Conservation (phyloP, 1,139 yeast species). For the Debaryomyces coudertii region DNA sequence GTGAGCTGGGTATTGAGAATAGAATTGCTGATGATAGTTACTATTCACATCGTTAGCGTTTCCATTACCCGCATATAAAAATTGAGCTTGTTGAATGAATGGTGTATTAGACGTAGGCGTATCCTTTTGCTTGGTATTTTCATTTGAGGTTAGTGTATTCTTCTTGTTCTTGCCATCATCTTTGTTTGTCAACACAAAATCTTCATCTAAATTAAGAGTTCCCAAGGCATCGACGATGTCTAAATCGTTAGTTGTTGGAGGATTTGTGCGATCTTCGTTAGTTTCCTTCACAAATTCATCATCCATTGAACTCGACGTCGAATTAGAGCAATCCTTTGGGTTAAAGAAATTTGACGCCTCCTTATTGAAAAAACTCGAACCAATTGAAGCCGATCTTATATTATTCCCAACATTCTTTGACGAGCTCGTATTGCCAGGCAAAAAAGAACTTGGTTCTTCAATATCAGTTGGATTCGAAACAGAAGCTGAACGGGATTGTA, state of each 20-base stretch:
- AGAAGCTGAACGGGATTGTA: conserved; percentile 23
- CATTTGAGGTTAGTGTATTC: not conserved
- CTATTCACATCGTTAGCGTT: conserved; percentile 4
- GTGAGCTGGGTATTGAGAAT: conserved; percentile 23
- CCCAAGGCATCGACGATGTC: conserved; percentile 50
- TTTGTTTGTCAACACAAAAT: conserved; percentile 20
- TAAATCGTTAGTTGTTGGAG: conserved; percentile 21
- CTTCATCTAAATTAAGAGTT: conserved; percentile 45
- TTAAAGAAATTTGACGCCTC: conserved; percentile 24
- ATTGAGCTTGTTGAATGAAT: conserved; percentile 11
- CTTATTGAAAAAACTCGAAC: conserved; percentile 30
- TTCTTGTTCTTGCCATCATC: not conserved
- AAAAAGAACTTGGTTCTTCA: conserved; percentile 2
- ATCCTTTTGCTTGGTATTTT: not conserved
- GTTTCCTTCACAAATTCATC: conserved; percentile 11
- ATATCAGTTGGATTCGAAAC: conserved; percentile 20
- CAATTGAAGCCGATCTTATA: conserved; percentile 28
- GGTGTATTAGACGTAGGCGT: conserved; percentile 13
- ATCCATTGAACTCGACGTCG: conserved; percentile 14
- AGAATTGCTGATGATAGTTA: conserved; percentile 19
- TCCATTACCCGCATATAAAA: conserved; percentile 14
- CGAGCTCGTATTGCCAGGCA: conserved; percentile 1
- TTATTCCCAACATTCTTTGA: conserved; percentile 4
- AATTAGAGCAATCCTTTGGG: conserved; percentile 12
- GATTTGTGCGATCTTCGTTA: conserved; percentile 3